Evolutionary conservation across 495 filamentous ascomycete species (phyloP), one percentile per base, ranked within the genome.

Genomic region (Pyronema omphalodes): DNA sequence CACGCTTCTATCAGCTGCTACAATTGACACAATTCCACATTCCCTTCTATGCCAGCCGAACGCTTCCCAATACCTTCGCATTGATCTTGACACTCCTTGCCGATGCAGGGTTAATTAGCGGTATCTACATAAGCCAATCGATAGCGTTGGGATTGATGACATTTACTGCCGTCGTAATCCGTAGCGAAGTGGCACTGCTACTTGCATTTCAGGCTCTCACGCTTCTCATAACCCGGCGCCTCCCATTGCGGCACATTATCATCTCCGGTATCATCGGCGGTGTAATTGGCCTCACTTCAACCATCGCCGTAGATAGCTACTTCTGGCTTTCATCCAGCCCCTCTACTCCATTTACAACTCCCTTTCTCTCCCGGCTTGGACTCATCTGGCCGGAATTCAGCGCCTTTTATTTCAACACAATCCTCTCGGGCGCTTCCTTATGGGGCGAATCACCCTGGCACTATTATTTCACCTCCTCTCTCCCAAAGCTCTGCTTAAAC

Each of bases 21-120:
- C 88, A 91, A 57, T 76, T 77, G 0, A 83, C 80, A 67, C 88
- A 94, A 64, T 96, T 99, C 65, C 91, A 96, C 70, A 68, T 94
- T 50, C 75, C 91, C 49, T 96, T 86, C 72, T 99, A 96, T 67
- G 86, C 93, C 12, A 93, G 86, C 7, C 74, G 93, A 51, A 86
- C 87, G 1, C 71, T 99, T 33, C 93, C 91, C 4, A 99, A 99
- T 65, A 94, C 91, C 78, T 95, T 95, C 66, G 91, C 91, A 45
- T 88, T 99, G 69, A 77, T 80, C 11, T 68, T 94, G 12, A 82
- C 80, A 23, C 91, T 82, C 0, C 51, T 82, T 11, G 83, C 88
- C 0, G 70, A 86, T 48, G 68, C 78, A n/a, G 57, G 69, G 19
- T 70, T 73, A 37, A 75, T 73, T 9, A 52, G 79, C 1, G 75